Conservation (phyloP, 768 basidiomycete genomes). For the Leucosporidium scottii region DNA sequence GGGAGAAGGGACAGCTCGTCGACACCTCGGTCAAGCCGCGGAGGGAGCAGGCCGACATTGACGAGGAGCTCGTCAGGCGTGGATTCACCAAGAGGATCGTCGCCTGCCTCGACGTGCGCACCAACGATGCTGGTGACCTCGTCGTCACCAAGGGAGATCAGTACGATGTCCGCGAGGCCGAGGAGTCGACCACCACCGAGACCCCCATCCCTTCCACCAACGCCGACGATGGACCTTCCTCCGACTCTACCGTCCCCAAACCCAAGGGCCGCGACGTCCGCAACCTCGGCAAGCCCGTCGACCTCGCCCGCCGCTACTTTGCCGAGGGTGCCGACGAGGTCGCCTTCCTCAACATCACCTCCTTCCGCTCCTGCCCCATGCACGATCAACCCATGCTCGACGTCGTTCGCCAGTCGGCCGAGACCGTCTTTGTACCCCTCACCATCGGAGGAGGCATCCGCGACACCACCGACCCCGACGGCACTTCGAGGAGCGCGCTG, state of each 20-base stretch:
- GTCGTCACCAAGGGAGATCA: slow-evolving; percentile 99
- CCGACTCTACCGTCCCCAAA: slow-evolving; percentile 24
- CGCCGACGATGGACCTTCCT: slow-evolving; percentile 13
- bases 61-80: slow-evolving; percentile 41
- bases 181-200: slow-evolving; percentile 13
- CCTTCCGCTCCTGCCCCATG: slow-evolving; percentile 92
- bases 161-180: slow-evolving; percentile 48
- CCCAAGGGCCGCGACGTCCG: slow-evolving; percentile 52
- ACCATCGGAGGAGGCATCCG: slow-evolving; percentile 99
- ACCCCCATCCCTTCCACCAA: slow-evolving; percentile 31
- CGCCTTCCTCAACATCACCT: slow-evolving; percentile 97
- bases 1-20: slow-evolving; percentile 17
- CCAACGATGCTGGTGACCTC: slow-evolving; percentile 91
- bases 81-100: slow-evolving; percentile 87
- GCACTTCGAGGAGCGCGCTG: slow-evolving; percentile 72
- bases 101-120: slow-evolving; percentile 94
- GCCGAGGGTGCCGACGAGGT: slow-evolving; percentile 86
- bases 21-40: slow-evolving; percentile 5
- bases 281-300: slow-evolving; percentile 95
- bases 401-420: slow-evolving; percentile 81
- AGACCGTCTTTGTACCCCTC: slow-evolving; percentile 88
- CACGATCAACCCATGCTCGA: slow-evolving; percentile 97
- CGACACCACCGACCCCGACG: slow-evolving; percentile 90
- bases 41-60: slow-evolving; percentile 5
- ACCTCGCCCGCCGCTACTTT: slow-evolving; percentile 80